These are phyloP conservation scores for Alternaria sp. DNA, from an alignment of 2,329 filamentous ascomycete species.

Conservation along the genomic window DNA sequence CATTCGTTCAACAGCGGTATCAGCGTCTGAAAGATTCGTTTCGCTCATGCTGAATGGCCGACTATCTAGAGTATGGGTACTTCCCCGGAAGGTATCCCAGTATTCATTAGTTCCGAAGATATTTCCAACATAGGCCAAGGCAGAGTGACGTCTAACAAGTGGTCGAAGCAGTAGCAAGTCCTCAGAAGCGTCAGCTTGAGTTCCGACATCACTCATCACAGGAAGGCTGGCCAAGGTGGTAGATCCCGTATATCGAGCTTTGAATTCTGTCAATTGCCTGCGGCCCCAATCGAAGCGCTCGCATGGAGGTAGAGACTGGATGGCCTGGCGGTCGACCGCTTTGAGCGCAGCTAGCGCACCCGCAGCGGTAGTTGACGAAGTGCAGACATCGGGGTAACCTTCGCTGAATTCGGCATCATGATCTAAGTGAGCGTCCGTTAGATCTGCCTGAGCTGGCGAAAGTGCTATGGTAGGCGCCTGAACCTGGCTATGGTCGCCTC, in stretches of 20 bases:
- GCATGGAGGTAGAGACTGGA: constrained; percentile 21
- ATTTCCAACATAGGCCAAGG: constrained; percentile 9
- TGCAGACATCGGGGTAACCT: constrained; percentile 2
- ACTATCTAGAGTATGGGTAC: background rate
- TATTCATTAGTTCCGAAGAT: constrained; percentile 4
- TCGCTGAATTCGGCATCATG: background rate
- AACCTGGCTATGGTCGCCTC: background rate
- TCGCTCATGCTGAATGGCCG: constrained; percentile 20
- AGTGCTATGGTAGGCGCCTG: background rate
- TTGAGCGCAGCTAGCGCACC: constrained; percentile 17
- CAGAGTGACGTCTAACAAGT: constrained; percentile 9
- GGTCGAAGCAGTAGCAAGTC: background rate
- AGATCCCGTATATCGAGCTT: constrained; percentile 7
- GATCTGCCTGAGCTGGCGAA: background rate
- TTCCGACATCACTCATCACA: constrained; percentile 14
- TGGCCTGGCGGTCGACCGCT: constrained; percentile 14
- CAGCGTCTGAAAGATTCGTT: constrained; percentile 16
- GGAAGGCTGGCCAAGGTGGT: constrained; percentile 2
- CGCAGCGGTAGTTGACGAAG: constrained; percentile 2
- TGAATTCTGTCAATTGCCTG: constrained; percentile 27
- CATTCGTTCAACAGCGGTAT: constrained; percentile 15
- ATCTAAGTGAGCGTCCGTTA: background rate
- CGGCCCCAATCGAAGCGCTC: constrained; percentile 28
- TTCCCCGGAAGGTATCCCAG: constrained; percentile 8
- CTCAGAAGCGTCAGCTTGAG: constrained; percentile 2